Evolutionary conservation across 2,329 filamentous ascomycete genomes (phyloP).

Genomic region (Neoarthrinium moseri): DNA sequence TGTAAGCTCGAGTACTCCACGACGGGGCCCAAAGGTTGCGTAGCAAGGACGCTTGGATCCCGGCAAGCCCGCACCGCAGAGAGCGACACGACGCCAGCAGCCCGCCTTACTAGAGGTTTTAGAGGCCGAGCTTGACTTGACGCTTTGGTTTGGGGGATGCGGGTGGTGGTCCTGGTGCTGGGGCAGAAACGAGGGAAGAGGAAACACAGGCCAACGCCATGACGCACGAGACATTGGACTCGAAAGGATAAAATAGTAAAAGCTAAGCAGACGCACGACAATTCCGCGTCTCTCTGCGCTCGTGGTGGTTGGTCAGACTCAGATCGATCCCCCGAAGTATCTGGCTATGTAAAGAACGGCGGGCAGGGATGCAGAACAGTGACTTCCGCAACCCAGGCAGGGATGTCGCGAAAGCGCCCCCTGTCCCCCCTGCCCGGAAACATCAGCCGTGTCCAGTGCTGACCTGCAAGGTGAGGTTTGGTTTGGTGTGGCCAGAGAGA

Average conservation of each 20-base stretch:
- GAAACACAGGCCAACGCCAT: conserved; percentile 1
- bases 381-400: conserved; percentile 1
- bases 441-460: neutral
- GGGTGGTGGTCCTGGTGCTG: neutral
- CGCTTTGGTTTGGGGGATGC: neutral
- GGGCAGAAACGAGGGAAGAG: neutral
- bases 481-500: neutral
- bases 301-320: conserved; percentile 2
- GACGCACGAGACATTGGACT: conserved; percentile 3
- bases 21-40: conserved; percentile 6
- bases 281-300: neutral
- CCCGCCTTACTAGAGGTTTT: conserved; percentile 1
- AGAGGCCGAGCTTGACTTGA: neutral
- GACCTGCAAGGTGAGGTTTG: neutral
- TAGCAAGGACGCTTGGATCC: conserved; percentile 1
- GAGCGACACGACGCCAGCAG: neutral
- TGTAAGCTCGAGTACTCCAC: conserved; percentile 10
- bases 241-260: neutral
- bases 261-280: neutral
- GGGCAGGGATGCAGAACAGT: neutral
- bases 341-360: neutral
- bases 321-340: too few species aligned
- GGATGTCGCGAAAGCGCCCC: neutral
- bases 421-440: neutral
- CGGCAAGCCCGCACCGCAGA: neutral